phyloP scores from a whole-genome alignment of 2,329 filamentous ascomycete genomes.

The Pseudogymnoascus sp. region DNA sequence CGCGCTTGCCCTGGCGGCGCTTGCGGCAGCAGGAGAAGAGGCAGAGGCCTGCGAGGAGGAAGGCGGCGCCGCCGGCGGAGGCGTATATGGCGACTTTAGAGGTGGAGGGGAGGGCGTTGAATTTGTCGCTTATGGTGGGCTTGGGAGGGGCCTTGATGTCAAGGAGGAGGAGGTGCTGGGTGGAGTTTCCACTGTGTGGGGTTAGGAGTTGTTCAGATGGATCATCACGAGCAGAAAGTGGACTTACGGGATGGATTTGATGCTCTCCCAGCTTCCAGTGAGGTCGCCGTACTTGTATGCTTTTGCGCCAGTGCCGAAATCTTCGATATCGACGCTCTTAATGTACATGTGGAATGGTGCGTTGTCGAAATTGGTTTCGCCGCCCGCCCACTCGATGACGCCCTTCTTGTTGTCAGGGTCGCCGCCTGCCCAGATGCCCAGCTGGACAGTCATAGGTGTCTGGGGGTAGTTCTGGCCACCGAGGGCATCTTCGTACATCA shows the following conservation, averaged over 20 bases:
- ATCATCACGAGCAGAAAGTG: neutral
- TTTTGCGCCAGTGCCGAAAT: slow-evolving; percentile 53
- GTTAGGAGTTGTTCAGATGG: neutral
- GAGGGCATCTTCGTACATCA: slow-evolving; percentile 55
- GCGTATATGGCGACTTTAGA: slow-evolving; percentile 50
- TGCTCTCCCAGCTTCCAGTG: slow-evolving; percentile 56
- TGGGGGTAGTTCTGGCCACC: slow-evolving; percentile 63
- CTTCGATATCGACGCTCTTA: slow-evolving; percentile 50
- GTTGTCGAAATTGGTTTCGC: slow-evolving; percentile 56
- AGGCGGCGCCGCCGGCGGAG: slow-evolving; percentile 39
- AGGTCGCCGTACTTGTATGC: slow-evolving; percentile 60
- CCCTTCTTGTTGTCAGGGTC: slow-evolving; percentile 46
- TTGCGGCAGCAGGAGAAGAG: slow-evolving; percentile 50
- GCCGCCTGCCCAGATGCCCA: slow-evolving; percentile 61
- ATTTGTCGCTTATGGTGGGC: slow-evolving; percentile 46
- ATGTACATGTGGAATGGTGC: slow-evolving; percentile 71
- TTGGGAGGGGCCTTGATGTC: slow-evolving; percentile 30
- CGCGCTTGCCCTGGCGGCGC: slow-evolving; percentile 43
- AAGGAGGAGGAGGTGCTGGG: slow-evolving; percentile 18
- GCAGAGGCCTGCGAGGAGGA: slow-evolving; percentile 35
- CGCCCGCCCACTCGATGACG: slow-evolving; percentile 65
- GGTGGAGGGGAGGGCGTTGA: slow-evolving; percentile 41
- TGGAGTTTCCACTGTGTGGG: slow-evolving; percentile 48
- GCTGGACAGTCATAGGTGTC: slow-evolving; percentile 64
- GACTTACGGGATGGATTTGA: slow-evolving; percentile 49